Evolutionary conservation across 208 protist genomes (phyloP).

Genomic region (Acanthamoeba castellanii): DNA sequence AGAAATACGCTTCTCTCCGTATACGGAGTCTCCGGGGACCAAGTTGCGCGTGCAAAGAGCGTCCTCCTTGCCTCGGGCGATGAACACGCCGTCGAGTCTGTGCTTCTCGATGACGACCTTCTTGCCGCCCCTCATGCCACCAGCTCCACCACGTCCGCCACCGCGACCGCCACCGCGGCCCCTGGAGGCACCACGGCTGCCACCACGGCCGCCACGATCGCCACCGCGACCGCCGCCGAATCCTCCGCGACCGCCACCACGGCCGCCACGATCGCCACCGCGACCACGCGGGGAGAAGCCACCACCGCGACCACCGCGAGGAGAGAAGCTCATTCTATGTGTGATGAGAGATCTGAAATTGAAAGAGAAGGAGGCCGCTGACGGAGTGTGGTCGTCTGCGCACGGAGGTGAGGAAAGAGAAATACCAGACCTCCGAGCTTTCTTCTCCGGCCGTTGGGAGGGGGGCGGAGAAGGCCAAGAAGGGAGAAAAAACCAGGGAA

Average conservation of each 20-base stretch:
- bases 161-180: constrained; percentile 82
- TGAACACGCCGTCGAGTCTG: constrained; percentile 98
- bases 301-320: constrained; percentile 39
- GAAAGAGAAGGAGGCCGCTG: not conserved
- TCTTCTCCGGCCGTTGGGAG: not conserved
- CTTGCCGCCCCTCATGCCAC: constrained; percentile 90
- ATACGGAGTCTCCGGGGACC: constrained; percentile 99
- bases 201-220: constrained; percentile 74
- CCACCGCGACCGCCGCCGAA: constrained; percentile 76
- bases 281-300: too few relatives aligned
- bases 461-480: not conserved
- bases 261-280: constrained; percentile 84
- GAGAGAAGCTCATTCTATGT: constrained; percentile 48
- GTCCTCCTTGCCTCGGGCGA: constrained; percentile 99
- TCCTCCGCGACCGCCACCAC: constrained; percentile 79
- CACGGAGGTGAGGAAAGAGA: not conserved
- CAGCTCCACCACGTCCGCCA: constrained; percentile 77
- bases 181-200: constrained; percentile 80
- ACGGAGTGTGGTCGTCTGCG: not conserved
- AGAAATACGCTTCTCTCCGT: constrained; percentile 99
- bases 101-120: constrained; percentile 99
- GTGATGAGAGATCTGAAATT: not conserved
- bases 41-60: constrained; percentile 98
- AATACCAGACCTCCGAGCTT: not conserved
- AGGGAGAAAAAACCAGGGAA: constrained; percentile 10